These are phyloP conservation scores for Nicotiana otophora DNA, from an alignment of 257 asterid genomes.

Conservation along the genomic window DNA sequence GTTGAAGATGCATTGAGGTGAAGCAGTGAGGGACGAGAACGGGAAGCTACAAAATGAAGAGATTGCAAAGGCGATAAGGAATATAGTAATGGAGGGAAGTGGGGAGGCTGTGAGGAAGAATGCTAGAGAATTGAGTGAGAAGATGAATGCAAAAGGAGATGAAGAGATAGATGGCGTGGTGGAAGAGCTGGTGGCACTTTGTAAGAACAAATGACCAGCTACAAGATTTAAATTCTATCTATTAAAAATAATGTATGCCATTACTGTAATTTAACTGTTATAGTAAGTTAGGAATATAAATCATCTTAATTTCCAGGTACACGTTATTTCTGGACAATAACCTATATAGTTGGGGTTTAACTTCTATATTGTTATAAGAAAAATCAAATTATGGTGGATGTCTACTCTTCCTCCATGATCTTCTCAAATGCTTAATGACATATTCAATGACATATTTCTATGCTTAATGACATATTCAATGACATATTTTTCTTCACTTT, in stretches of 20 bases:
- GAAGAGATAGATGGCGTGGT: conserved; percentile 37
- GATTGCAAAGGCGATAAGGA: conserved; percentile 12
- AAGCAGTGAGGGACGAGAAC: conserved; percentile 17
- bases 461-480: too few relatives aligned
- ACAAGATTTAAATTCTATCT: background rate
- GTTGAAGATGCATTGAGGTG: conserved; percentile 26
- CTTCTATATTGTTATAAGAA: too few relatives aligned
- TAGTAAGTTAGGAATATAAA: background rate
- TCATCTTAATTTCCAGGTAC: background rate
- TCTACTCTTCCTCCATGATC: too few relatives aligned
- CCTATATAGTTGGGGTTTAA: too few relatives aligned
- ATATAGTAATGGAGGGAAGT: conserved; percentile 17
- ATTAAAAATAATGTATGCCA: background rate
- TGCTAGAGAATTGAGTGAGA: conserved; percentile 23
- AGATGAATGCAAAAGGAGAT: conserved; percentile 25
- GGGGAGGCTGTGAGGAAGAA: conserved; percentile 23
- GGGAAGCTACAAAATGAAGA: conserved; percentile 22
- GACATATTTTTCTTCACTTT: too few relatives aligned
- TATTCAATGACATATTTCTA: too few relatives aligned
- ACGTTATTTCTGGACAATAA: too few relatives aligned
- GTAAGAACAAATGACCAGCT: conserved; percentile 6
- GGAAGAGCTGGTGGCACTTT: conserved; percentile 22
- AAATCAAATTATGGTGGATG: too few relatives aligned
- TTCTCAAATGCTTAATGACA: too few relatives aligned
- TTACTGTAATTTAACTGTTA: background rate